Base-by-base conservation (phyloP, 2,329 filamentous ascomycete species). In the Aspergillus arachidicola region DNA sequence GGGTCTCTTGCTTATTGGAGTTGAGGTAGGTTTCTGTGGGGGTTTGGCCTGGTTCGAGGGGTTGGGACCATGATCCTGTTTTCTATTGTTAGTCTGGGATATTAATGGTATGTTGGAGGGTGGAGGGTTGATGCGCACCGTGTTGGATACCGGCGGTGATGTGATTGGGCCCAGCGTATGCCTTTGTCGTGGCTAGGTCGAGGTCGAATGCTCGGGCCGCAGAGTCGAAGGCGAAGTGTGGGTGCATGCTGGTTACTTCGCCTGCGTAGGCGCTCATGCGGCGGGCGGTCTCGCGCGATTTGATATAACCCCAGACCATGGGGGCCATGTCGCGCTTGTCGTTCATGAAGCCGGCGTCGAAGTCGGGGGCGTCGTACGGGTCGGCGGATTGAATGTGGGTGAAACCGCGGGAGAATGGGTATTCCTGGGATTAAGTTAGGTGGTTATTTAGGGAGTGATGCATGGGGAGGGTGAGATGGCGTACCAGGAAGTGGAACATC, bases 221-320 rank as follows among this genome's bases (percentile, higher is more conserved):
- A 23, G 88, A 91, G 78, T 92, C 86, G 72, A 84, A 92, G 53
- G 84, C 81, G 73, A 91, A 94, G 82, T 89, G 88, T 12, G 91
- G 91, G 75, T 93, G 91, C 82, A 85, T 82, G 11, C 69, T 67
- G 23, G 83, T 84, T 26, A 91, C 90, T 75, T 94, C 91, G 64
- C 91, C 91, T 1, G 90, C 90, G 67, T 92, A 93, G 0, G 90
- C 87, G 30, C 89, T 85, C 91, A 93, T 93, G 66, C 90, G 87
- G 4, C 91, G 85, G 1, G 91, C 91, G 4, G 90, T 93, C 83
- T 93, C 91, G 62, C 91, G 89, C 2, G 89, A 91, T 80, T 93
- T 93, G 82, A 93, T 91, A 78, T 93, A 93, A 4, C 89, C 89
- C 91, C 91, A 93, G 6, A 94, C 90, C 88, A 91, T 92, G 10